phyloP scores from a whole-genome alignment of 257 asterid species.

The Handroanthus guayacan region DNA sequence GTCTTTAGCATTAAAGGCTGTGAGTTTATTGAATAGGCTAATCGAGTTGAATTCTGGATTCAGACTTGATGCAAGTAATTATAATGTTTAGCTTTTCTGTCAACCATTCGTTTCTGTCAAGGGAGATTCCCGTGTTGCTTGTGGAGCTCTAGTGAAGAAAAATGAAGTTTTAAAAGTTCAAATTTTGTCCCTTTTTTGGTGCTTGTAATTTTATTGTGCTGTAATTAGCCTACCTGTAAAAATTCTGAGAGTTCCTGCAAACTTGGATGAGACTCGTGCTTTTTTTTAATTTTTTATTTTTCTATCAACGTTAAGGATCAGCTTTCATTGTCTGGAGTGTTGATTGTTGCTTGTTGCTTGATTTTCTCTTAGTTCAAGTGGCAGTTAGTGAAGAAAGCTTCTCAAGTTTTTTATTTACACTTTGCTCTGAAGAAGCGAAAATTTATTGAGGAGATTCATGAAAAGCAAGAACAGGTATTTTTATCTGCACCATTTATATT shows the following conservation, averaged over 20 bases:
- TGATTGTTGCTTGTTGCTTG: conserved; percentile 36
- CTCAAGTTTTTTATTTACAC: conserved; percentile 80
- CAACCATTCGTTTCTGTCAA: not conserved
- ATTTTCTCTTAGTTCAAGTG: conserved; percentile 74
- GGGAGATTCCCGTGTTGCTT: not conserved
- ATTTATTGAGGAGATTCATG: conserved; percentile 90
- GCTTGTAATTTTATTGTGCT: not conserved
- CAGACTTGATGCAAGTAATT: not conserved
- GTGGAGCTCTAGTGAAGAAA: not conserved
- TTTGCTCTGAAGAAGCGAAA: conserved; percentile 86
- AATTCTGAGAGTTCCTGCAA: not conserved
- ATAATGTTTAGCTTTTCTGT: conserved; percentile 1
- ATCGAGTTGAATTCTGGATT: conserved; percentile 8
- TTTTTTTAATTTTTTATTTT: not conserved
- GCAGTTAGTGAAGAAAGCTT: conserved; percentile 89
- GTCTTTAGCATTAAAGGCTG: not conserved
- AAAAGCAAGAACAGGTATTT: conserved; percentile 95
- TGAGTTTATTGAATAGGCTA: not conserved
- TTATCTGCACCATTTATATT: conserved; percentile 5
- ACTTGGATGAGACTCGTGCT: not conserved
- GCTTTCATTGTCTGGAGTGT: conserved; percentile 31
- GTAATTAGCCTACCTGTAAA: too few relatives aligned
- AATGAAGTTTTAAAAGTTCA: not conserved
- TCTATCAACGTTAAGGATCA: conserved; percentile 25
- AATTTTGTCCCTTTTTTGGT: not conserved